Evolutionary conservation across 2,329 filamentous ascomycete species (phyloP), one percentile per base, ranked within the genome.

Genomic region (Chalaropsis thielavioides): DNA sequence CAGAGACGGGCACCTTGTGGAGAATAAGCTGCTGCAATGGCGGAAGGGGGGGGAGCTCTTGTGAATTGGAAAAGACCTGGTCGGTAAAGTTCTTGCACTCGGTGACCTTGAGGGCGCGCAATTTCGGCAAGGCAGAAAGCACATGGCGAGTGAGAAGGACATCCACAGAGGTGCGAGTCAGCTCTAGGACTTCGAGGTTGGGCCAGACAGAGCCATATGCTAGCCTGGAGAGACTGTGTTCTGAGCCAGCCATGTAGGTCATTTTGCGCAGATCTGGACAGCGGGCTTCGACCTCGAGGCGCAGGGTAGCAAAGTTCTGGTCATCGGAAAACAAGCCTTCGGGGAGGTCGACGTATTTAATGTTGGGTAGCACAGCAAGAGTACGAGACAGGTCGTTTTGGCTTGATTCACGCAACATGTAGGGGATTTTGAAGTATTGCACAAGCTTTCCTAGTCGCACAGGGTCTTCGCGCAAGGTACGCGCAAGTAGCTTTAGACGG

Each of bases 371-470:
- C 27, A 92, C 88, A 44, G 90, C 90, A 60, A 96, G 87, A 31
- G 89, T 90, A 62, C 91, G 85, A 10, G 92, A 92, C 61, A 96
- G 82, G 68, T 92, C 89, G 64, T 88, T 82, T 73, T 94, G 90
- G 73, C 83, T 88, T 1, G 89, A 89, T 76, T 96, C 90, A 66
- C 92, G 85, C 64, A 92, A 87, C 92, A 96, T 96, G 75, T 96
- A 96, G 6, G 92, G 90, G 67, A 90, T 85, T 78, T 96, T 95
- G 71, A 97, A 79, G 70, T 87, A 91, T 71, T 86, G 77, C 4
- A 96, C 89, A 51, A 84, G 78, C 64, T 81, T 78, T 41, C 87
- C 90, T 58, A 95, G 77, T 31, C 81, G 77, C 8, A 80, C 83
- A 24, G 84, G 82, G 68, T 91, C 87, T 61, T 92, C 88, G 68